Base-by-base conservation (phyloP, 2,329 filamentous ascomycete genomes). In the Annulohypoxylon truncatum region DNA sequence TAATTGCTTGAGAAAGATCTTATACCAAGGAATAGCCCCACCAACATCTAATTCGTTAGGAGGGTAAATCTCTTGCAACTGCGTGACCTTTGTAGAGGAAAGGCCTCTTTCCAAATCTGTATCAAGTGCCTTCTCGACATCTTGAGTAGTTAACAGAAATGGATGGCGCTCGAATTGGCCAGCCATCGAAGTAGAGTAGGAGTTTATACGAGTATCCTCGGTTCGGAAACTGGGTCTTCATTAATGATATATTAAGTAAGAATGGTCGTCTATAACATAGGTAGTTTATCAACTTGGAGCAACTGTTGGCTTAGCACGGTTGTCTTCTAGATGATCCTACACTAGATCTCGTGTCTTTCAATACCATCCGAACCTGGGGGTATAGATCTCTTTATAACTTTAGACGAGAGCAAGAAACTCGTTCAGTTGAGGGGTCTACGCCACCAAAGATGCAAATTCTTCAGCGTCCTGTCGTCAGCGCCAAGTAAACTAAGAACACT, bases 11-110 rank as follows among this genome's bases (percentile, higher is more conserved):
- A 91, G 80, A 48, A 94, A 80, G 42, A 94, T 92, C 72, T 90
- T 94, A 73, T 89, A 82, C 90, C 89, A 84, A 75, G 85, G 86
- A 50, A 94, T 89, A 26, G 86, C 87, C 26, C 85, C 88, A 18
- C 85, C 89, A 18, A 92, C 87, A 46, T 92, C 87, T 18, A 94
- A 83, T 74, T 92, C 89, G 79, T 94, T 94, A 15, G 79, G 82
- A 52, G 90, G 90, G 75, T 90, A 89, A 64, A 85, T 82, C 20
- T 84, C 78, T 60, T 89, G 84, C 22, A 90, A 81, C 60, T 87
- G 78, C 54, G 82, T 77, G 20, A 91, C 90, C 73, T 91, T 86
- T 7, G 80, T 77, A 13, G 85, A 83, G 8, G 83, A 87, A 44
- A 94, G 81, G 38, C 92, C 92, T 75, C 85, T 89, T 66, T 93